Evolutionary conservation across 2,329 filamentous ascomycete species (phyloP).

Genomic region (Xylaria polymorpha): DNA sequence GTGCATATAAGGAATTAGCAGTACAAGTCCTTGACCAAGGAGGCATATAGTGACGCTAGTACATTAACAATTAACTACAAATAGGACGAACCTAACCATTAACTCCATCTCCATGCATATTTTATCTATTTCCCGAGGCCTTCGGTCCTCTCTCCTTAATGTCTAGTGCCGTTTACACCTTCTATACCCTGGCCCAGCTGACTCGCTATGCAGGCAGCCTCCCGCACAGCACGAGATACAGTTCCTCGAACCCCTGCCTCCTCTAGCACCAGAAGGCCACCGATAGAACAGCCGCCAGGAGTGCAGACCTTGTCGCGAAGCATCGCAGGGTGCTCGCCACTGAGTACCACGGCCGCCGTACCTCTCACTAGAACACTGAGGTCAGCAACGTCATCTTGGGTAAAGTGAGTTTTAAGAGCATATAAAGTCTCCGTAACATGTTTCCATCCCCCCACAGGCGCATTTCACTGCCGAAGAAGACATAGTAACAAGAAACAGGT

Average conservation of each 20-base stretch:
- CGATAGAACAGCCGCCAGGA: constrained; percentile 82
- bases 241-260: constrained; percentile 76
- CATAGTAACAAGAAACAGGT: neutral
- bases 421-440: neutral
- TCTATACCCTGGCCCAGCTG: constrained; percentile 69
- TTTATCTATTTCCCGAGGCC: constrained; percentile 17
- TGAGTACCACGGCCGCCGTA: constrained; percentile 74
- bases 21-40: constrained; percentile 8
- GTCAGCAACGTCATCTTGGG: constrained; percentile 14
- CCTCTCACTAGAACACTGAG: constrained; percentile 65
- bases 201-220: constrained; percentile 76
- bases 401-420: neutral
- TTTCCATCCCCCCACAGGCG: neutral
- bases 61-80: constrained; percentile 29
- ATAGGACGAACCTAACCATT: constrained; percentile 26
- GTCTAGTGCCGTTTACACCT: constrained; percentile 60
- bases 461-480: neutral
- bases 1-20: constrained; percentile 20
- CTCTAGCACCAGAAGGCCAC: constrained; percentile 77
- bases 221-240: constrained; percentile 74
- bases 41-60: constrained; percentile 13
- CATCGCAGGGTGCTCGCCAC: constrained; percentile 79
- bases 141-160: constrained; percentile 39
- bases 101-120: constrained; percentile 36
- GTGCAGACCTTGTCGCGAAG: constrained; percentile 81